Evolutionary conservation across 768 basidiomycete genomes (phyloP).

Genomic region (Gymnopilus junonius): DNA sequence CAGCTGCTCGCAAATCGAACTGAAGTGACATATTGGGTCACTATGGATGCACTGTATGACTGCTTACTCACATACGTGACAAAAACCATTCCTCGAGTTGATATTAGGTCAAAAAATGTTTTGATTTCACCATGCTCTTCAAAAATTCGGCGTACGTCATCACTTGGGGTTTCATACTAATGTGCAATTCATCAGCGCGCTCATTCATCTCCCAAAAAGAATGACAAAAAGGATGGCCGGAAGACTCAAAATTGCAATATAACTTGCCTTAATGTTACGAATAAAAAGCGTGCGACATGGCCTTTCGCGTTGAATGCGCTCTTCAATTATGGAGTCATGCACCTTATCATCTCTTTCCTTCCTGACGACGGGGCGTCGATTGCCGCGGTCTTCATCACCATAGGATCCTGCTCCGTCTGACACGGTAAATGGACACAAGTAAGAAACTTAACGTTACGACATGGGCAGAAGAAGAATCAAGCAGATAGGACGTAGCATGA

Average conservation of each 20-base stretch:
- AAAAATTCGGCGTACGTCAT: conserved; percentile 83
- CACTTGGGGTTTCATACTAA: conserved; percentile 90
- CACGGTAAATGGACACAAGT: conserved; percentile 53
- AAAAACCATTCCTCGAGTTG: conserved; percentile 97
- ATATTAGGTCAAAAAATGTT: conserved; percentile 95
- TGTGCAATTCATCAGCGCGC: conserved; percentile 24
- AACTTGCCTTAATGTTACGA: conserved; percentile 95
- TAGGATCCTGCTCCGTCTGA: conserved; percentile 68
- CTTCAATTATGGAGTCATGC: conserved; percentile 91
- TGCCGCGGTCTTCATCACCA: conserved; percentile 53
- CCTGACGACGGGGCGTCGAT: conserved; percentile 53
- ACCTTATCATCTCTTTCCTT: conserved; percentile 89
- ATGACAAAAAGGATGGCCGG: conserved; percentile 5
- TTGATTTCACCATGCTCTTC: conserved; percentile 96
- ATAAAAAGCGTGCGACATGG: conserved; percentile 97
- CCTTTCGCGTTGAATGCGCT: conserved; percentile 90
- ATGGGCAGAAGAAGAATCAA: conserved; percentile 36
- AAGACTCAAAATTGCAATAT: conserved; percentile 24
- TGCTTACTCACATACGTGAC: conserved; percentile 88
- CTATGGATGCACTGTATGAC: not conserved
- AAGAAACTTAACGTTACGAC: conserved; percentile 45
- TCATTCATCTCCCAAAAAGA: conserved; percentile 13
- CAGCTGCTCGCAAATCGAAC: conserved; percentile 93
- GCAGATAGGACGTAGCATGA: conserved; percentile 52
- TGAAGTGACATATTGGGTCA: conserved; percentile 38